Evolutionary conservation across 2,329 filamentous ascomycete species (phyloP).

Genomic region (Coniochaeta prunicola): DNA sequence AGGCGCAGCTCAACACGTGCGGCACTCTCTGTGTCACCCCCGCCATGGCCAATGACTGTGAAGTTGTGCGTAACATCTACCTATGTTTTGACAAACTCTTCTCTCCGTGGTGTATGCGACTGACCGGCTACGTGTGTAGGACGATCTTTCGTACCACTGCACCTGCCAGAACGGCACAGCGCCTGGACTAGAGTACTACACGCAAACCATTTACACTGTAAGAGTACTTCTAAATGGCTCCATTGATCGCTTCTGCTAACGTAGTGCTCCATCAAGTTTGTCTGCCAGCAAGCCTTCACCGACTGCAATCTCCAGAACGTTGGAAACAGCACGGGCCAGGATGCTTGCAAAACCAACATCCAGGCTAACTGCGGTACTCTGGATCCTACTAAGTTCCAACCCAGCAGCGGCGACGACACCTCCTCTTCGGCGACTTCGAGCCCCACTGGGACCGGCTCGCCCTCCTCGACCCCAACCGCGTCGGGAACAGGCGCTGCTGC

Average conservation of each 20-base stretch:
- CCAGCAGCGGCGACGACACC: background rate
- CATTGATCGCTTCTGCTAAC: background rate
- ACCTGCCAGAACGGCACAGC: conserved; percentile 40
- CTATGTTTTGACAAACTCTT: background rate
- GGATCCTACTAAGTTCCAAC: conserved; percentile 26
- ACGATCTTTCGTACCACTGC: conserved; percentile 39
- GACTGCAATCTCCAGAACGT: conserved; percentile 38
- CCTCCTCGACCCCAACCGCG: conserved; percentile 15
- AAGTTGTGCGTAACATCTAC: conserved; percentile 29
- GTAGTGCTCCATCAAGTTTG: conserved; percentile 28
- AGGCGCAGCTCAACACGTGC: conserved; percentile 43
- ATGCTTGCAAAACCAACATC: conserved; percentile 41
- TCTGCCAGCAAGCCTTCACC: conserved; percentile 41
- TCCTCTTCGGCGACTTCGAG: background rate
- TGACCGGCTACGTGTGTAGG: conserved; percentile 19
- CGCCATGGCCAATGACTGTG: conserved; percentile 35
- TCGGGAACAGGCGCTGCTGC: conserved; percentile 15
- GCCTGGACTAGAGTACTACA: conserved; percentile 46
- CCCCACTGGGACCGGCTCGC: conserved; percentile 17
- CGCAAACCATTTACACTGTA: conserved; percentile 41
- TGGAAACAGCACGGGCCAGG: conserved; percentile 34
- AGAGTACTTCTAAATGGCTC: conserved; percentile 9
- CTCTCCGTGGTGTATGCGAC: conserved; percentile 1
- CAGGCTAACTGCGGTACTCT: conserved; percentile 38
- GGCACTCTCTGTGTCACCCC: conserved; percentile 34